phyloP scores from a whole-genome alignment of 768 basidiomycete species.

The Cantharellus anzutake region DNA sequence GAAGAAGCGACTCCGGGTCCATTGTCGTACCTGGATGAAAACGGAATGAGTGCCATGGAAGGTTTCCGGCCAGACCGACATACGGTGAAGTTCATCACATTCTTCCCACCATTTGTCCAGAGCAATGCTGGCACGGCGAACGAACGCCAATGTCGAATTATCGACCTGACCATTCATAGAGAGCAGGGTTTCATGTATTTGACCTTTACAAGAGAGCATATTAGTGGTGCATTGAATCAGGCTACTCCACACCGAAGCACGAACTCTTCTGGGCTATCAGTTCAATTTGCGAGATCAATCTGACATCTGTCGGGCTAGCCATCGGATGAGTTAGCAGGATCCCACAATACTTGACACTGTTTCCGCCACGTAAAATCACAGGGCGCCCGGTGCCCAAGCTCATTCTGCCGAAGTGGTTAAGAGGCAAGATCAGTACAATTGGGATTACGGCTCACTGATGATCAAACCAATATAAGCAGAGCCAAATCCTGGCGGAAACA shows the following conservation, averaged over 20 bases:
- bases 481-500: constrained; percentile 83
- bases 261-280: constrained; percentile 80
- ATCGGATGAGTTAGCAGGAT: constrained; percentile 66
- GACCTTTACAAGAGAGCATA: constrained; percentile 30
- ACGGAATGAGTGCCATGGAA: neutral
- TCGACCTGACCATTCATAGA: constrained; percentile 74
- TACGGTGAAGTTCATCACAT: constrained; percentile 70
- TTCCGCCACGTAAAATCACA: constrained; percentile 76
- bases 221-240: neutral
- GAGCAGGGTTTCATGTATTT: constrained; percentile 72
- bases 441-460: constrained; percentile 45
- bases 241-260: constrained; percentile 11
- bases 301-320: constrained; percentile 77
- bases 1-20: constrained; percentile 69
- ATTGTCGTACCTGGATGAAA: constrained; percentile 41
- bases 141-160: constrained; percentile 67
- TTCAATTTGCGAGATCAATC: constrained; percentile 74
- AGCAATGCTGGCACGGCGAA: constrained; percentile 68
- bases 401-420: constrained; percentile 34
- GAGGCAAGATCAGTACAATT: neutral
- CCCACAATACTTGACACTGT: constrained; percentile 68
- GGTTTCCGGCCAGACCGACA: constrained; percentile 12
- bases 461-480: constrained; percentile 92
- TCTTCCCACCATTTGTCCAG: constrained; percentile 85
- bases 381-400: constrained; percentile 84